Base-by-base conservation (phyloP, 1,139 yeast species). In the Saccharomyces hybrid region DNA sequence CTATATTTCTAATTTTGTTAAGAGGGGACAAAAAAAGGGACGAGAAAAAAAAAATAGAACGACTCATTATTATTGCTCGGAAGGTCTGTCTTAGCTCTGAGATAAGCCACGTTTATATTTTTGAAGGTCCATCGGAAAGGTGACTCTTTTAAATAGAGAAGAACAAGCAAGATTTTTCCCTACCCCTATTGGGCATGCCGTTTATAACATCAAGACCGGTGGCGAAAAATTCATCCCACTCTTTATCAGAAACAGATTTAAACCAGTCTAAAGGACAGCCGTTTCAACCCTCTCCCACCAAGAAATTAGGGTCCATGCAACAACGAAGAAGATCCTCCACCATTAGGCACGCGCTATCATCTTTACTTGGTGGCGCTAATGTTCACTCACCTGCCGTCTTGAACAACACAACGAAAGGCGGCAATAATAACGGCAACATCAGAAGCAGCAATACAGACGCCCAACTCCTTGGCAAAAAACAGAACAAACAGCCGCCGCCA, bases 331-430 rank as follows among this genome's bases (percentile, higher is more conserved):
- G 60, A 16, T 56, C 62, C 2, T 64, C 65, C 13, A 56, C 65
- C 4, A 57, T 65, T 23, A 65, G 61, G 51, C 59, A 56, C 34
- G 63, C 65, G 4, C 52, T 65, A 11, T 59, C 66, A 4, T 60
- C 64, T 7, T 54, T 65, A 26, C 54, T 65, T 25, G 55, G 58
- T 20, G 16, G 53, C n/a, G 47, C 48, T 38, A 53, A 54, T 23
- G 23, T 32, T 7, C 14, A 25, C 11, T 6, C 50, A n/a, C 50
- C 44, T 41, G 28, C 16, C 29, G 28, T 8, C 32, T 25, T 23
- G 8, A 46, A 23, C 13, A 32, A 26, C 25, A 47, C 26, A 11
- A 28, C 42, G 48, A 28, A 27, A 48, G 42, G 23, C 47, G 51
- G 25, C 48, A 44, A 38, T 38, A 42, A n/a, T 46, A 32, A 44